phyloP scores from a whole-genome alignment of 768 basidiomycete genomes.

The Heimioporus sp. region DNA sequence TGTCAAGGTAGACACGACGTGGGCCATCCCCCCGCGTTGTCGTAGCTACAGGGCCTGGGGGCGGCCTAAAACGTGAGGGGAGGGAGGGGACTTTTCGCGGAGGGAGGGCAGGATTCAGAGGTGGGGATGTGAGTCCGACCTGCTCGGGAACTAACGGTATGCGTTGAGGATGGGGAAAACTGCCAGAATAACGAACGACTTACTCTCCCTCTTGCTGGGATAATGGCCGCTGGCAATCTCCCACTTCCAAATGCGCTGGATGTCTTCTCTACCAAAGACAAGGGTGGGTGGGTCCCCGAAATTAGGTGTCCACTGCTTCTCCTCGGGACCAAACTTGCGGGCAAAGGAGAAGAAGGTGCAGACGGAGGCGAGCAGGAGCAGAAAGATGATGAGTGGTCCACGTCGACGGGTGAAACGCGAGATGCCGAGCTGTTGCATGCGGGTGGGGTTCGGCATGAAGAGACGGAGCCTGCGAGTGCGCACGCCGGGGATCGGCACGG shows the following conservation, averaged over 20 bases:
- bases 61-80: constrained; percentile 47
- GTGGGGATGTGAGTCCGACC: constrained; percentile 52
- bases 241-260: constrained; percentile 94
- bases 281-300: constrained; percentile 67
- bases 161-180: not conserved
- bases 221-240: constrained; percentile 93
- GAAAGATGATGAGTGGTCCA: constrained; percentile 50
- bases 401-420: constrained; percentile 58
- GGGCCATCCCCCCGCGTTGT: constrained; percentile 74
- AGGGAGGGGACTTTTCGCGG: constrained; percentile 44
- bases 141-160: constrained; percentile 61
- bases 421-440: constrained; percentile 55
- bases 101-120: constrained; percentile 76
- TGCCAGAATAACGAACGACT: constrained; percentile 29
- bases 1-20: constrained; percentile 73
- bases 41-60: constrained; percentile 46
- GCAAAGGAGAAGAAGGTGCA: constrained; percentile 59
- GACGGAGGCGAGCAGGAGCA: constrained; percentile 45
- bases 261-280: constrained; percentile 71
- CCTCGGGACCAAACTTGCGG: constrained; percentile 58
- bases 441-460: constrained; percentile 57
- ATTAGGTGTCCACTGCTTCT: constrained; percentile 61
- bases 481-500: constrained; percentile 59
- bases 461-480: constrained; percentile 55
- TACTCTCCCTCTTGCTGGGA: constrained; percentile 78